These are phyloP conservation scores for Gossypium bickii DNA, from an alignment of 345 rosid genomes.

Conservation along the genomic window DNA sequence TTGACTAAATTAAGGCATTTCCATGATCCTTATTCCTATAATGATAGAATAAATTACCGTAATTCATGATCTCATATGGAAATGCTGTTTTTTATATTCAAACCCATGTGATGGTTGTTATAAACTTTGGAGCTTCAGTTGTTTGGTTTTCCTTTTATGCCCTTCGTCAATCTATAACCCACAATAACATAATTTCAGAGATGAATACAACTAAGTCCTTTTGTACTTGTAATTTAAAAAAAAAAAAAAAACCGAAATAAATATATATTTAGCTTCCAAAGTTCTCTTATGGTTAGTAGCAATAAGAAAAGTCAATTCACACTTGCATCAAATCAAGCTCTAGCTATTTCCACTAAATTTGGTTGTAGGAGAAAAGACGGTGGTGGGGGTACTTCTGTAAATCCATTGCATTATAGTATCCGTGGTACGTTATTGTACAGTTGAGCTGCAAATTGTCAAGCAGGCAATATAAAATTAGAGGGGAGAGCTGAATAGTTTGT, in stretches of 20 bases:
- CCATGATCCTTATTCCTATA: conserved; percentile 7
- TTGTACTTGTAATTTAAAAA: no score
- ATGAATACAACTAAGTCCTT: no score
- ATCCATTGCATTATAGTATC: conserved; percentile 17
- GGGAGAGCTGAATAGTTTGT: background rate
- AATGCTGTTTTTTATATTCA: background rate
- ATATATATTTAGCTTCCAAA: background rate
- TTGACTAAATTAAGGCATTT: conserved; percentile 10
- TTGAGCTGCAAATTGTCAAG: conserved; percentile 21
- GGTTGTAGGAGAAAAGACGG: conserved; percentile 14
- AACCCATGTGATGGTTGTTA: conserved; percentile 13
- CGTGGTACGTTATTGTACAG: conserved; percentile 30
- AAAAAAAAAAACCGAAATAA: no score
- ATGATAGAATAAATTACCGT: conserved; percentile 2
- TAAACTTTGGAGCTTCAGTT: background rate
- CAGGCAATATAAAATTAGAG: conserved; percentile 13
- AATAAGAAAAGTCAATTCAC: background rate
- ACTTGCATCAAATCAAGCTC: background rate
- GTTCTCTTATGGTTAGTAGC: background rate
- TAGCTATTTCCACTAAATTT: background rate
- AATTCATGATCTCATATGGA: conserved; percentile 3
- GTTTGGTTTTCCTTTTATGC: background rate
- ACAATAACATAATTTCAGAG: no score
- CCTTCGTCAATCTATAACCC: background rate
- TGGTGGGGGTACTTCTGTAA: conserved; percentile 15